phyloP scores from a whole-genome alignment of 2,329 filamentous ascomycete species.

The Gnomoniopsis smithogilvyi region DNA sequence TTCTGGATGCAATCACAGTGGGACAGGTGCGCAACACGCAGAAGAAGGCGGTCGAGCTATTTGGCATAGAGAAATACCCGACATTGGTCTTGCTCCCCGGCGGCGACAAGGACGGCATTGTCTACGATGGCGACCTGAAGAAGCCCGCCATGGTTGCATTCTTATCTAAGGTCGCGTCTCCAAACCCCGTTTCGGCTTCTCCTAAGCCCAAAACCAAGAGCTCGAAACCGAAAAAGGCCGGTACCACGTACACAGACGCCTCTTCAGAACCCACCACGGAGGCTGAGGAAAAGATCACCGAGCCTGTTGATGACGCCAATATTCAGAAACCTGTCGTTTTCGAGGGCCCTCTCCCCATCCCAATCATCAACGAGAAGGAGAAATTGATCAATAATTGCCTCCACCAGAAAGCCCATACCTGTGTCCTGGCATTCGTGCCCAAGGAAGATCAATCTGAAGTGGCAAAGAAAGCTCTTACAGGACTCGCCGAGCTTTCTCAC shows the following conservation, averaged over 20 bases:
- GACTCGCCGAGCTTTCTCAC: conserved; percentile 69
- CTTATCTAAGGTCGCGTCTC: conserved; percentile 71
- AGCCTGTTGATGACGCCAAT: conserved; percentile 40
- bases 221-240: conserved; percentile 35
- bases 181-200: conserved; percentile 73
- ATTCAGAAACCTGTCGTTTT: conserved; percentile 47
- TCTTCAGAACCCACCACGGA: conserved; percentile 37
- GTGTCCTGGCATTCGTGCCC: conserved; percentile 73
- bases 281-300: conserved; percentile 35
- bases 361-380: conserved; percentile 59
- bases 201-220: conserved; percentile 40
- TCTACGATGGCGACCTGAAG: conserved; percentile 81
- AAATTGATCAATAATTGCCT: conserved; percentile 71
- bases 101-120: conserved; percentile 62
- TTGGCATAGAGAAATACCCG: conserved; percentile 75
- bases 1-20: conserved; percentile 73
- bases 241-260: conserved; percentile 29
- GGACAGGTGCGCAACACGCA: conserved; percentile 86
- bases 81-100: conserved; percentile 76
- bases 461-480: conserved; percentile 55
- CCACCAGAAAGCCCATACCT: conserved; percentile 72
- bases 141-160: conserved; percentile 81
- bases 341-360: conserved; percentile 59
- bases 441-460: conserved; percentile 43
- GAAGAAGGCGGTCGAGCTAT: conserved; percentile 65